Percentiles rank a stretch among this genome's conserved stretches.
phyloP scores from a whole-genome alignment of 2,329 filamentous ascomycete genomes.

The Pleurostoma richardsiae region DNA sequence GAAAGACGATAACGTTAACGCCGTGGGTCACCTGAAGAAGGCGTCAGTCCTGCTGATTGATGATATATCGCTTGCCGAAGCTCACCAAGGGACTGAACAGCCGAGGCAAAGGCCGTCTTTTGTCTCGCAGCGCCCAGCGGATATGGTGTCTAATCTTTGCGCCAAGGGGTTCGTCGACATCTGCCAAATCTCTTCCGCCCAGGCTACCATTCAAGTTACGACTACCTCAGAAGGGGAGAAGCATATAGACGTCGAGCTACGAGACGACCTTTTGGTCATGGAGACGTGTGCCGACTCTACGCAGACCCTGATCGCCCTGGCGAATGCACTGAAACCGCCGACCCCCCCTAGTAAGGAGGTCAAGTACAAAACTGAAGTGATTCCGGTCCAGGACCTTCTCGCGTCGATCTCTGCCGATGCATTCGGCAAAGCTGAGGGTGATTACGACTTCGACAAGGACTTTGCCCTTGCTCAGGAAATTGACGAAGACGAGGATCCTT shows the following conservation, averaged over 20 bases:
- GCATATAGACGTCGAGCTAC: slow-evolving; percentile 72
- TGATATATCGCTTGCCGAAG: slow-evolving; percentile 48
- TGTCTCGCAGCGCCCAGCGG: slow-evolving; percentile 29
- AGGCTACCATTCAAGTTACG: slow-evolving; percentile 57
- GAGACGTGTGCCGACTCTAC: slow-evolving; percentile 97
- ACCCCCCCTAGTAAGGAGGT: slow-evolving; percentile 74
- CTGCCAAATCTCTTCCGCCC: slow-evolving; percentile 80
- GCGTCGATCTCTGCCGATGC: slow-evolving; percentile 87
- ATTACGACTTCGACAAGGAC: slow-evolving; percentile 59
- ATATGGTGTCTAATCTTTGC: slow-evolving; percentile 52
- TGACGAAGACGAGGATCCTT: slow-evolving; percentile 34
- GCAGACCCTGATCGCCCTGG: slow-evolving; percentile 76
- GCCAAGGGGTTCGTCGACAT: slow-evolving; percentile 77
- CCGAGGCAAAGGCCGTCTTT: slow-evolving; percentile 24
- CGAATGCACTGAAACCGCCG: slow-evolving; percentile 78
- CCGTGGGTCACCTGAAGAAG: slow-evolving; percentile 67
- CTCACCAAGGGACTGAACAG: slow-evolving; percentile 31
- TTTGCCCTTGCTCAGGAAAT: slow-evolving; percentile 51
- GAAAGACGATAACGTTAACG: slow-evolving; percentile 58
- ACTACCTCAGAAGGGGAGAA: slow-evolving; percentile 54
- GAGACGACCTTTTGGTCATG: slow-evolving; percentile 80
- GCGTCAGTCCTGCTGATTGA: slow-evolving; percentile 81
- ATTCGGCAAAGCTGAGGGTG: slow-evolving; percentile 58
- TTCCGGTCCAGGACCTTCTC: slow-evolving; percentile 83
- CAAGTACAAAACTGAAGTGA: slow-evolving; percentile 82